Evolutionary conservation across 2,329 filamentous ascomycete genomes (phyloP).

Genomic region (Fusarium subglutinans): DNA sequence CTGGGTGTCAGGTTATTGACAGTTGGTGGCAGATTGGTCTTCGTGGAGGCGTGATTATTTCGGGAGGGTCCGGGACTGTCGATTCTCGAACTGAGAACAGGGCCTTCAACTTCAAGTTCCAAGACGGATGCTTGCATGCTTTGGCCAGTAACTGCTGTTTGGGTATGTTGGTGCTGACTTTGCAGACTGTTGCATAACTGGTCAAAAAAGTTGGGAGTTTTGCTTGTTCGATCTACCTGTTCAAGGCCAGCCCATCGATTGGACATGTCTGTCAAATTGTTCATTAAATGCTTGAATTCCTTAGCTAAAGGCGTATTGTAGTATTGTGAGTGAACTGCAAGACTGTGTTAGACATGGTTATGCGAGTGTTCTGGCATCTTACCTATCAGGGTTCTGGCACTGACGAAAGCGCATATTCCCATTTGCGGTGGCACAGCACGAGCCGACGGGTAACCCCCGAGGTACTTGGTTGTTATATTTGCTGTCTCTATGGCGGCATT

Average conservation of each 20-base stretch:
- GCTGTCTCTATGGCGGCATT: neutral
- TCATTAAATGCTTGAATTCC: neutral
- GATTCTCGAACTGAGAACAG: neutral
- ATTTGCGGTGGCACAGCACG: neutral
- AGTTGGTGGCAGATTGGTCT: neutral
- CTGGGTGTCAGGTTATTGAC: neutral
- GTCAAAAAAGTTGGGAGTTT: neutral
- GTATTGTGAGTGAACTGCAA: neutral
- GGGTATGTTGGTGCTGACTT: neutral
- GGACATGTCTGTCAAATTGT: neutral
- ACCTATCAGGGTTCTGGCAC: neutral
- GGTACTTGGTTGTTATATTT: neutral
- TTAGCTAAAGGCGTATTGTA: neutral
- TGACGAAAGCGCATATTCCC: neutral
- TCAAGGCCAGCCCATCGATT: neutral
- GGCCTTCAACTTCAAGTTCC: neutral
- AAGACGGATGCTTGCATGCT: neutral
- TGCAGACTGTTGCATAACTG: neutral
- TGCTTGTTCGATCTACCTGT: neutral
- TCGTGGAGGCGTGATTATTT: neutral
- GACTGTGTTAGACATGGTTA: neutral
- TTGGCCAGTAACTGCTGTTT: neutral
- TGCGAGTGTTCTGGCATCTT: accelerated
- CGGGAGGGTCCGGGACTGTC: neutral
- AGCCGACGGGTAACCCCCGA: neutral